Evolutionary conservation across 1,284 basidiomycete genomes (phyloP), one percentile per base, ranked within the genome.

Genomic region (Cryptococcus neoformans): DNA sequence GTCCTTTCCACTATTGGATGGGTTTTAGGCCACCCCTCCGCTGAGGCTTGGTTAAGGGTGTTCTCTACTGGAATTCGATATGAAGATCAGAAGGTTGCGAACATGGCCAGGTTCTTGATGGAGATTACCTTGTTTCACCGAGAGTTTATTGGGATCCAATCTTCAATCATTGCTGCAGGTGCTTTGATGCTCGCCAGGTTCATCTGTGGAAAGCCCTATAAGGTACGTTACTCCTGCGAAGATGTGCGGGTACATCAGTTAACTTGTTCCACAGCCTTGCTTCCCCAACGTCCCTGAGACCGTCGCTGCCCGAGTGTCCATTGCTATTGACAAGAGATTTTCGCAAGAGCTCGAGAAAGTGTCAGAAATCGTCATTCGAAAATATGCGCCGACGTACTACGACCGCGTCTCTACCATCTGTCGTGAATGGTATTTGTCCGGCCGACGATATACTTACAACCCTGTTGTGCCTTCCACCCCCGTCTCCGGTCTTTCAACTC

Each of bases 51-150:
- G 96, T 83, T 99, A 36, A 85, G 96, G 54, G 80, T 82, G 42
- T 59, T 65, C 59, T 60, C 67, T 11, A 62, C 63, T 21, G 76
- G 78, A 52, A 71, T 72, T 39, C 81, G 85, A 16, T 82, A 80
- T 70, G 95, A 97, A 77, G 90, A 95, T 56, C 80, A 85, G 57
- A 90, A 89, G 76, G 90, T 94, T 5, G 91, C 95, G 72, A 89
- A 95, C 72, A 86, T 97, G 62, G 92, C 96, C 2, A 88, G 96
- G 47, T 99, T 98, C 82, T 80, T 99, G 69, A 96, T 99, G 91
- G 96, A 99, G 80, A 89, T 95, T 67, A 97, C 94, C 42, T 84
- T 99, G 50, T 99, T 97, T 82, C 90, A 97, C 78, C 87, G 92
- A 63, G 92, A 97, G 74, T 99, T 96, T 77, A 83, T 97, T 76